phyloP scores from a whole-genome alignment of 2,329 filamentous ascomycete species.

The Bertia moriformis region DNA sequence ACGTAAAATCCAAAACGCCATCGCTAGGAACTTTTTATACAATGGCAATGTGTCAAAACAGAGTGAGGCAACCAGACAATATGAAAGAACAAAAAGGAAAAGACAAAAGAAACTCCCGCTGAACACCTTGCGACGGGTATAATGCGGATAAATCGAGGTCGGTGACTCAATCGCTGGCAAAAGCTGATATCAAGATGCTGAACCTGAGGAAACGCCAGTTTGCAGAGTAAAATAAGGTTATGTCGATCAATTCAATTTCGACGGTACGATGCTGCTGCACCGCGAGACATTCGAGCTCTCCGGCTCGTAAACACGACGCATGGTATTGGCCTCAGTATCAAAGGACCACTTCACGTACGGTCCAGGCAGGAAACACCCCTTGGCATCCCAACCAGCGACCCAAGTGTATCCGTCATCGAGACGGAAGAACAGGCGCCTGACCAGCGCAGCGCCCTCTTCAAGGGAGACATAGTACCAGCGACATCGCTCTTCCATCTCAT shows the following conservation, averaged over 20 bases:
- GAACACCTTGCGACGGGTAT: no score
- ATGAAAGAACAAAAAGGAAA: no score
- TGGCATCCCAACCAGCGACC: slow-evolving; percentile 31
- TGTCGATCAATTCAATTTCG: not conserved
- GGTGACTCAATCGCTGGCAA: no score
- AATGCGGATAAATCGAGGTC: no score
- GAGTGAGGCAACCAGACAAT: no score
- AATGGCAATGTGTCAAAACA: no score
- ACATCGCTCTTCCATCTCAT: slow-evolving; percentile 29
- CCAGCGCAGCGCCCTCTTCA: slow-evolving; percentile 17
- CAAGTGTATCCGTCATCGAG: slow-evolving; percentile 30
- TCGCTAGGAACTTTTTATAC: no score
- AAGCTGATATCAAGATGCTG: no score
- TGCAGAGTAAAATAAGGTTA: not conserved
- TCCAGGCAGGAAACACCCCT: slow-evolving; percentile 31
- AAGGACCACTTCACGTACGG: slow-evolving; percentile 31
- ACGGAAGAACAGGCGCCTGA: slow-evolving; percentile 27
- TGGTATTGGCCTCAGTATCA: slow-evolving; percentile 19
- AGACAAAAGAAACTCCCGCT: no score
- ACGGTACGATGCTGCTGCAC: slow-evolving; percentile 15
- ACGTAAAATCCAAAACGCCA: no score
- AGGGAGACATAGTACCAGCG: slow-evolving; percentile 21
- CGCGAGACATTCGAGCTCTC: slow-evolving; percentile 16
- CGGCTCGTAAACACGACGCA: slow-evolving; percentile 16
- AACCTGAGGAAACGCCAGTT: no score